Percentiles rank a stretch among this genome's conserved stretches.
These are phyloP conservation scores for Phytophthora idaei DNA, from an alignment of 352 stramenopile species.

Conservation along the genomic window DNA sequence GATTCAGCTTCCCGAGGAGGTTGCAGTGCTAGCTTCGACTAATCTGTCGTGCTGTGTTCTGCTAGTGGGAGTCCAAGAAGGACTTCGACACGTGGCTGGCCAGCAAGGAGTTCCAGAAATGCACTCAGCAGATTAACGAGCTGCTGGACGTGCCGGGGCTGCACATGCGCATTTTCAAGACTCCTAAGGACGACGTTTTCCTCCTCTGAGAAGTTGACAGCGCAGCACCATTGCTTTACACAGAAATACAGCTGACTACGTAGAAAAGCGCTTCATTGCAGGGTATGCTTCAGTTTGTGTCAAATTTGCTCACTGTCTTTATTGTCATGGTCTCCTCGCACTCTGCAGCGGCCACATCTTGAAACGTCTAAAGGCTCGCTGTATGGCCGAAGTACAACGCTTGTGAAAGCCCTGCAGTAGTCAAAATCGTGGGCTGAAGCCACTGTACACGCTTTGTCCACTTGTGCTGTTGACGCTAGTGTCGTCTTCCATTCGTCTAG, in stretches of 20 bases:
- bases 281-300: slow-evolving; percentile 17
- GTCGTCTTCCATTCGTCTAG: slow-evolving; percentile 17
- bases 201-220: slow-evolving; percentile 53
- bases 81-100: slow-evolving; percentile 82
- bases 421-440: slow-evolving; percentile 27
- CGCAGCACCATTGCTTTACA: background rate
- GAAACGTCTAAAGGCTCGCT: slow-evolving; percentile 30
- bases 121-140: slow-evolving; percentile 84
- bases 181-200: slow-evolving; percentile 83
- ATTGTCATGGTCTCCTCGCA: slow-evolving; percentile 9
- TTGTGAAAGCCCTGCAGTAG: slow-evolving; percentile 8
- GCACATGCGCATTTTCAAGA: slow-evolving; percentile 83
- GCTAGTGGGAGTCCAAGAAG: slow-evolving; percentile 77
- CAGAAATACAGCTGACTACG: slow-evolving; percentile 7
- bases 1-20: background rate
- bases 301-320: slow-evolving; percentile 20
- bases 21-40: slow-evolving; percentile 1
- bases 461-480: slow-evolving; percentile 8
- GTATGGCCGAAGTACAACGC: slow-evolving; percentile 17
- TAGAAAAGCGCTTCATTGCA: slow-evolving; percentile 27
- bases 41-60: slow-evolving; percentile 2
- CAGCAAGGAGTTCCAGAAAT: slow-evolving; percentile 81
- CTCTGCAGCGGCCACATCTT: slow-evolving; percentile 17
- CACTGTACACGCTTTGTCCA: slow-evolving; percentile 18
- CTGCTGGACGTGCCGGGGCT: slow-evolving; percentile 82